Conservation (phyloP, 495 filamentous ascomycete genomes). For the Talaromyces borbonicus region DNA sequence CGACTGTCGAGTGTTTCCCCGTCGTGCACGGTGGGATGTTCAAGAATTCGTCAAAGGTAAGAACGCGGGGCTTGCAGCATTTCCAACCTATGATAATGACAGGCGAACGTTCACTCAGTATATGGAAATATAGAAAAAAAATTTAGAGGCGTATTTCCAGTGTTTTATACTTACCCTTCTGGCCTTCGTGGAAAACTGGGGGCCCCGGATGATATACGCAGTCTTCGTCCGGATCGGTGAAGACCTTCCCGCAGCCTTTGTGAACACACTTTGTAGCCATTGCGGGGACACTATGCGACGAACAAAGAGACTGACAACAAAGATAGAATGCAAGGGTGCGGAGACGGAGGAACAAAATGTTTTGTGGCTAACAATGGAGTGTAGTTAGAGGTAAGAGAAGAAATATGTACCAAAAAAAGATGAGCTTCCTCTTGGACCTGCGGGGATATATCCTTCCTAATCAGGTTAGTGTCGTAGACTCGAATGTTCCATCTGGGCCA, state of each 20-base stretch:
- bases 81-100: slow-evolving; percentile 69
- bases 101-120: not conserved
- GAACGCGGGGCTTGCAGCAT: slow-evolving; percentile 95
- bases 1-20: slow-evolving; percentile 84
- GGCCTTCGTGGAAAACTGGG: slow-evolving; percentile 94
- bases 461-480: slow-evolving; percentile 32
- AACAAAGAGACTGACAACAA: not conserved
- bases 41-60: slow-evolving; percentile 99
- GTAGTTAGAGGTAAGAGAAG: too few species aligned
- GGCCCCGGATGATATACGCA: slow-evolving; percentile 92
- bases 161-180: too few species aligned
- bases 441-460: slow-evolving; percentile 13
- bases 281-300: not conserved
- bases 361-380: too few species aligned
- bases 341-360: not conserved
- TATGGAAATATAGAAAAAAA: too few species aligned
- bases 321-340: not conserved
- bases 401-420: not conserved
- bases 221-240: slow-evolving; percentile 70
- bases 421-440: not conserved
- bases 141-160: too few species aligned
- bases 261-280: slow-evolving; percentile 94
- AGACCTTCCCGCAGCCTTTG: slow-evolving; percentile 87
- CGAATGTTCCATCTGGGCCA: slow-evolving; percentile 46
- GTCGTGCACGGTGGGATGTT: slow-evolving; percentile 87